Base-by-base conservation (phyloP, 768 basidiomycete genomes). In the Daedaleopsis nitida region DNA sequence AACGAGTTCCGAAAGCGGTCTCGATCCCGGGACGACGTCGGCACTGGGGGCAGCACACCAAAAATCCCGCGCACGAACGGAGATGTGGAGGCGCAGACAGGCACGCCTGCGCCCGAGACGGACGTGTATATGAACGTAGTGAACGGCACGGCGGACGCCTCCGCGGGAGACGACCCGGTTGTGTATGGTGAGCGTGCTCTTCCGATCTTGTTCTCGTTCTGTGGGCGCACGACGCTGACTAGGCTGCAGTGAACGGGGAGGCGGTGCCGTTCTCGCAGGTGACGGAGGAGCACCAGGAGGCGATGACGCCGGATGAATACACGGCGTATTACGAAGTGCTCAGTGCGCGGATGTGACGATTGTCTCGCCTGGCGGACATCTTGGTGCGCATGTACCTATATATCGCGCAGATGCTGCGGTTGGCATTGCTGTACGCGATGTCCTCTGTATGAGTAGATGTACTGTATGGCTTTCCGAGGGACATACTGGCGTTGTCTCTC, bases 231-330 rank as follows among this genome's bases (percentile, higher is more conserved):
- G 19, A 44, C n/a, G 9, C 10, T 45, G 23, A 14, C n/a, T n/a
- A 39, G 45, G 59, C 57, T 54, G 47, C 64, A 92, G 94, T 98
- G 24, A 87, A 88, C 61, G 94, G 94, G 14, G 76, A 80, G 43
- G 80, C 85, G 19, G 86, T 91, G 67, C 81, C 84, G 8, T 89
- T 91, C 67, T 91, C 87, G 4, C 80, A 88, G 63, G 85, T 98
- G 45, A 96, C 92, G 3, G 95, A 97, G 67, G 96, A 94, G 65
- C 89, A 96, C 70, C 89, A 94, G 68, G 95, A 94, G 50, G 70
- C 87, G 66, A 97, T 97, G 95, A 92, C 92, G 4, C 88, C 92
- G 1, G 95, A 96, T 58, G 95, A 97, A 74, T 96, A 96, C 70
- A 86, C 87, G 34, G 85, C 85, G 37, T 94, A 84, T 75, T 93